Evolutionary conservation across 176 grass and related monocot genomes (phyloP), one percentile per base, ranked within the genome.

Genomic region (Cenchrus purpureus): DNA sequence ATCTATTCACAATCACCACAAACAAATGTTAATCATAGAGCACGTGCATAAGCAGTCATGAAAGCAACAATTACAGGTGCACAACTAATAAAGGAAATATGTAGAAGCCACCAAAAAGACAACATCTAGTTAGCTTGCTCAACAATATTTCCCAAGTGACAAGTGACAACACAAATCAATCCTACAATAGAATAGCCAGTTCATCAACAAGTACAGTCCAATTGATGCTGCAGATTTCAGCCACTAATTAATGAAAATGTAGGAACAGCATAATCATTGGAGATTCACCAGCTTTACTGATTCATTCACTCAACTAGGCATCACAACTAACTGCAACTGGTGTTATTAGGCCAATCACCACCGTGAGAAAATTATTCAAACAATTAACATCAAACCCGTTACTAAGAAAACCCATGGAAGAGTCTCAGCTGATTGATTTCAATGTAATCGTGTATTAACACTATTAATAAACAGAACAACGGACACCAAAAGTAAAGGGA

Each of bases 21-120:
- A 34, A 65, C 19, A 25, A 83, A 74, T 32, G 40, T 59, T 58
- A 50, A 8, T 46, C n/a, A 82, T 49, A 60, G 52, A 72, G 22
- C 13, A 13, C 10, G 52, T 7, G 57, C 42, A 58, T 19, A 16
- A 61, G 67, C 54, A 82, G 40, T 49, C 22, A 4, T 44, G 13
- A 32, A 82, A 49, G 52, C 51, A 16, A 53, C n/a, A 16, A 29
- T 28, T 13, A 22, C 5, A 57, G 57, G 3, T 20, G 14, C 31
- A 25, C 10, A 72, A 32, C 25, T 34, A 42, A 3, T 15, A 12
- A 82, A 46, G 31, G 6, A 79, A 64, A 64, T 10, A 78, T 64
- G n/a, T 49, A 83, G 3, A 32, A 10, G 12, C 22, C 77, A 25
- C 40, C 29, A 71, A 71, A 14, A 82, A n/a, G 25, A 81, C 9